Evolutionary conservation across 176 grass and related monocot genomes (phyloP).

Genomic region (Elaeis guineensis): DNA sequence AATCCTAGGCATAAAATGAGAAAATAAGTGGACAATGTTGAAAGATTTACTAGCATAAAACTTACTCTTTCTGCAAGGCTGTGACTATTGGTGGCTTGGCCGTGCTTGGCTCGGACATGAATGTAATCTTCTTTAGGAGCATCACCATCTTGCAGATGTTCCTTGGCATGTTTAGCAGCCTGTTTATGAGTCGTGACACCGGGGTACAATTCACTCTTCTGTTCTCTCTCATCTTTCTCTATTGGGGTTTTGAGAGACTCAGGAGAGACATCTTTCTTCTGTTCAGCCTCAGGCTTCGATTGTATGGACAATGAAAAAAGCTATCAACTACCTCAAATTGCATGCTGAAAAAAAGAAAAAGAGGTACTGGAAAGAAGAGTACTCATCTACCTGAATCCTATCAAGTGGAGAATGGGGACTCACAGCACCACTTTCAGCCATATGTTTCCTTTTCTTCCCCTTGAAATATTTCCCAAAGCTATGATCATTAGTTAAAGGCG

Average conservation of each 20-base stretch:
- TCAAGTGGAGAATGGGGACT: constrained; percentile 22
- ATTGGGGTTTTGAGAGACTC: constrained; percentile 30
- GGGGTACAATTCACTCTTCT: constrained; percentile 9
- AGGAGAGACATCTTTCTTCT: constrained; percentile 39
- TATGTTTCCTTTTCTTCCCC: constrained; percentile 49
- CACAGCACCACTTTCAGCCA: constrained; percentile 19
- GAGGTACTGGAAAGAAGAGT: too few relatives aligned
- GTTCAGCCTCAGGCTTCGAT: constrained; percentile 34
- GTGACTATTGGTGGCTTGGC: constrained; percentile 93
- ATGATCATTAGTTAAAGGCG: constrained; percentile 39
- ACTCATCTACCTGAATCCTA: constrained; percentile 29
- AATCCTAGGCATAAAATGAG: neutral
- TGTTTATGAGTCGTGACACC: too few relatives aligned
- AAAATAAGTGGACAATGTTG: constrained; percentile 2
- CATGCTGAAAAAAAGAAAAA: constrained; percentile 5
- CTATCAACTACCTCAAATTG: neutral
- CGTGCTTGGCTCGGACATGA: constrained; percentile 89
- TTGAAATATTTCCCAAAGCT: constrained; percentile 35
- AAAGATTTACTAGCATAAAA: constrained; percentile 8
- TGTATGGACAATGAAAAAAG: constrained; percentile 16
- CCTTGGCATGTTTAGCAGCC: constrained; percentile 25
- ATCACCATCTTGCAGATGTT: constrained; percentile 46
- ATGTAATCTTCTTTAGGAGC: constrained; percentile 71
- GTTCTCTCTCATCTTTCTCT: constrained; percentile 39
- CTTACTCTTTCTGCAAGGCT: constrained; percentile 97